Percentiles rank a stretch among this genome's conserved stretches.
These are phyloP conservation scores for Effrenium voratum DNA, from an alignment of 73 alveolate genomes.

Conservation along the genomic window DNA sequence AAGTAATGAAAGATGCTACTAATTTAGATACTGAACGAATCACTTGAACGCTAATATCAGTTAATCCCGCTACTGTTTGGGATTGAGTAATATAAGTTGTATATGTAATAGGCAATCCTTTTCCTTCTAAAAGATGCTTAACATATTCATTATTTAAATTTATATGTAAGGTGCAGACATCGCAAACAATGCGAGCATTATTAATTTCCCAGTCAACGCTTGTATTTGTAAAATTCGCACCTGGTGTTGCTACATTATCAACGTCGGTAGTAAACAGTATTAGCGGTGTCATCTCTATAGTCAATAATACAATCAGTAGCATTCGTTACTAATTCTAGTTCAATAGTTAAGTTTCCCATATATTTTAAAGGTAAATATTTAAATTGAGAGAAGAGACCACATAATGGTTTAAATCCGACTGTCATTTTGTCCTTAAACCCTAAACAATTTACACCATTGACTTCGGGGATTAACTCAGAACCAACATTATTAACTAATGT, in stretches of 20 bases:
- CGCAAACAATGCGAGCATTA: not conserved
- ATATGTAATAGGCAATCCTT: not conserved
- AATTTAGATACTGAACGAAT: constrained; percentile 10
- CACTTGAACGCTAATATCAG: not conserved
- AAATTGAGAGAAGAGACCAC: not conserved
- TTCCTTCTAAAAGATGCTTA: not conserved
- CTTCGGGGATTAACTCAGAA: not conserved
- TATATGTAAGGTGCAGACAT: not conserved
- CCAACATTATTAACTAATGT: constrained; percentile 8
- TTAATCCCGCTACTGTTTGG: not conserved
- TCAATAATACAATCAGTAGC: not conserved
- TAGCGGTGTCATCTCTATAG: not conserved
- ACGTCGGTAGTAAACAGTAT: not conserved
- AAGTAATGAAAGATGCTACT: not conserved
- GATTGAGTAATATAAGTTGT: constrained; percentile 1
- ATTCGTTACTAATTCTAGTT: not conserved
- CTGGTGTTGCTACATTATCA: not conserved
- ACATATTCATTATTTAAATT: not conserved
- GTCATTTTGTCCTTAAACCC: constrained; percentile 1
- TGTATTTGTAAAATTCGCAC: not conserved
- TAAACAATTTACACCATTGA: not conserved
- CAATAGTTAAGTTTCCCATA: not conserved
- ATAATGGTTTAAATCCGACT: not conserved
- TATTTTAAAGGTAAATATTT: not conserved
- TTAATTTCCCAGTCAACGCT: not conserved